Evolutionary conservation across 1,139 yeast species (phyloP), one percentile per base, ranked within the genome.

Genomic region (Candida sp.): DNA sequence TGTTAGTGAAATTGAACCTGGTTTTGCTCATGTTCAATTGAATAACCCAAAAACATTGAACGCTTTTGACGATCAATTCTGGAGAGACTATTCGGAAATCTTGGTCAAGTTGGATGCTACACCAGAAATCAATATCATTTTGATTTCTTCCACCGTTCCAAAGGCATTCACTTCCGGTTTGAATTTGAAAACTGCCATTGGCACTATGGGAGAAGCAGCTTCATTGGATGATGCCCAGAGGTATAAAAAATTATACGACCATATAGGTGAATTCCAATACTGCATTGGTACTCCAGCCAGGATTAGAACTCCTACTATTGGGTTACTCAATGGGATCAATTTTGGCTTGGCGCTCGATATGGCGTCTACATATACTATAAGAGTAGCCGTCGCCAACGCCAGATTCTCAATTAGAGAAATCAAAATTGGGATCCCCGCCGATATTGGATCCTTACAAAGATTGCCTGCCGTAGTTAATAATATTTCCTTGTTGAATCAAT

Each of bases 391-490:
- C 11, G 66, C 66, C 35, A 86, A 78, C 49, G 74, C 78, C 22
- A 64, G 63, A 38, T 73, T 85, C 51, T 76, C 87, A 32, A 78
- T 87, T 45, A 77, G 85, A 47, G 95, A 87, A 61, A 81, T 85
- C 49, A 80, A 79, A 49, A 73, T 87, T 45, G 95, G 95, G 4
- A 75, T 87, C 61, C 77, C 88, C 27, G 91, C 95, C 2, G 95
- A 87, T 58, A 84, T 87, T 52, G 95, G 95, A 7, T 74, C 87
- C 1, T 68, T 86, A 49, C 93, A 87, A 63, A 73, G 95, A 57
- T 57, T 85, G 46, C 86, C 89, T 5, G 58, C 61, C 22, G 45
- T 82, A 2, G 75, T 77, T 22, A 77, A 76, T 43, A 84, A 83
- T 59, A 64, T 70, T 32, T 82, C 89, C 8, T 72, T 79, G 68